phyloP scores from a whole-genome alignment of 108 stramenopile genomes.

The Cyclotella atomus region DNA sequence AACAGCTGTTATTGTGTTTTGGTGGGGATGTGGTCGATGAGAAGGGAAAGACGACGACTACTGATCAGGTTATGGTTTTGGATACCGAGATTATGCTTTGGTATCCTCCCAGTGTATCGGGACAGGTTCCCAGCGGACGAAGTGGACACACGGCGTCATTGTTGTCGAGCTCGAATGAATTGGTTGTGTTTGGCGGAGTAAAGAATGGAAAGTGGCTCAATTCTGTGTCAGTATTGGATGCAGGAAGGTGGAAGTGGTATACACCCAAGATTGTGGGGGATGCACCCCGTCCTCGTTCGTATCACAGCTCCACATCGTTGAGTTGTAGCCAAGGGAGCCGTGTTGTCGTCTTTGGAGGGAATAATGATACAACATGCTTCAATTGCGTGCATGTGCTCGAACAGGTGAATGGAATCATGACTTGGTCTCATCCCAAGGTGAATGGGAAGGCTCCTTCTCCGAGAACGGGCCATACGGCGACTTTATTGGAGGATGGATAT shows the following conservation, averaged over 20 bases:
- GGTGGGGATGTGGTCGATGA: constrained; percentile 74
- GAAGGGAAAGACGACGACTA: constrained; percentile 48
- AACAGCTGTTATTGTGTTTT: constrained; percentile 76
- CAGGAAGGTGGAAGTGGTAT: constrained; percentile 76
- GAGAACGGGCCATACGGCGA: constrained; percentile 79
- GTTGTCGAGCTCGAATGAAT: constrained; percentile 62
- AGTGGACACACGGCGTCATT: constrained; percentile 79
- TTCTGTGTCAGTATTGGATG: constrained; percentile 67
- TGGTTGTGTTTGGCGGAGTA: constrained; percentile 85
- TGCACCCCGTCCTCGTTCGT: constrained; percentile 79
- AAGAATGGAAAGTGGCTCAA: constrained; percentile 82
- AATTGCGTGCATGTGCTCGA: constrained; percentile 80
- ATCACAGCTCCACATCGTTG: constrained; percentile 55
- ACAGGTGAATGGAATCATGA: constrained; percentile 45
- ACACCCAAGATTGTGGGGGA: constrained; percentile 61
- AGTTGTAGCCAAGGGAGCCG: constrained; percentile 31
- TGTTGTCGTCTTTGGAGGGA: constrained; percentile 85
- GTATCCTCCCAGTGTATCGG: constrained; percentile 55
- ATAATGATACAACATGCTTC: constrained; percentile 71
- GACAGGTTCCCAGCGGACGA: constrained; percentile 68
- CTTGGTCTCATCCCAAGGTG: constrained; percentile 72
- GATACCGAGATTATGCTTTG: constrained; percentile 80
- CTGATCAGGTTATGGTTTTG: constrained; percentile 71
- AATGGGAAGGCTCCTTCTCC: constrained; percentile 66
- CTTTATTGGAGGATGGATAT: constrained; percentile 68